Conservation (phyloP, 345 rosid species). For the Mallotus nudiflorus region DNA sequence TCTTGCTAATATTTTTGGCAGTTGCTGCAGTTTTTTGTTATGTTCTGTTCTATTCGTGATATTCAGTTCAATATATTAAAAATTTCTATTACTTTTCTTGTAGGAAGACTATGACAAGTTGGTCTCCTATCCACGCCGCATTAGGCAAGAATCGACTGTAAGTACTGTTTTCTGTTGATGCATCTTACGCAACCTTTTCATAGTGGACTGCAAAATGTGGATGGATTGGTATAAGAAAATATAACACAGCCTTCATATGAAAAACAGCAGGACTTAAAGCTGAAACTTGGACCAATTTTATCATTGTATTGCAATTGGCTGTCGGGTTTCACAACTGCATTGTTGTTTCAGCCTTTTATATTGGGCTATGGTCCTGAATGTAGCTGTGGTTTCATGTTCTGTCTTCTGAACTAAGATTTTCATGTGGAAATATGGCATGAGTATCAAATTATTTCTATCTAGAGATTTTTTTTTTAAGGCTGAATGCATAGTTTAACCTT, state of each 20-base stretch:
- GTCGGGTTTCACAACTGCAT: background rate
- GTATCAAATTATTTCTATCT: background rate
- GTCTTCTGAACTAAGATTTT: background rate
- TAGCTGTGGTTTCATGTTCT: background rate
- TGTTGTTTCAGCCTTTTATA: background rate
- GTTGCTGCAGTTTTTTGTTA: background rate
- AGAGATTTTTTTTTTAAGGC: background rate
- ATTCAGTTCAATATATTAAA: background rate
- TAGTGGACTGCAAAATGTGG: constrained; percentile 5
- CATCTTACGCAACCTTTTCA: background rate
- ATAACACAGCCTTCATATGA: background rate
- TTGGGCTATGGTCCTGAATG: background rate
- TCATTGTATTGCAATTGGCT: background rate
- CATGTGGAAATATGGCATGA: background rate
- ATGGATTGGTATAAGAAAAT: background rate
- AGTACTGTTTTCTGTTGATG: constrained; percentile 35
- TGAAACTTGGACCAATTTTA: background rate
- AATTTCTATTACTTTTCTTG: constrained; percentile 17
- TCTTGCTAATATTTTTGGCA: background rate
- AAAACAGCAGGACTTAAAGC: background rate
- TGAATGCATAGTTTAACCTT: no score
- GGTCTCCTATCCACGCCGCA: constrained; percentile 52
- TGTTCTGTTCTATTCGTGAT: background rate
- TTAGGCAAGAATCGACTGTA: constrained; percentile 93
- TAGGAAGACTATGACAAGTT: constrained; percentile 79